Evolutionary conservation across 306 rosid species (phyloP).

Genomic region (Mimosa pudica): DNA sequence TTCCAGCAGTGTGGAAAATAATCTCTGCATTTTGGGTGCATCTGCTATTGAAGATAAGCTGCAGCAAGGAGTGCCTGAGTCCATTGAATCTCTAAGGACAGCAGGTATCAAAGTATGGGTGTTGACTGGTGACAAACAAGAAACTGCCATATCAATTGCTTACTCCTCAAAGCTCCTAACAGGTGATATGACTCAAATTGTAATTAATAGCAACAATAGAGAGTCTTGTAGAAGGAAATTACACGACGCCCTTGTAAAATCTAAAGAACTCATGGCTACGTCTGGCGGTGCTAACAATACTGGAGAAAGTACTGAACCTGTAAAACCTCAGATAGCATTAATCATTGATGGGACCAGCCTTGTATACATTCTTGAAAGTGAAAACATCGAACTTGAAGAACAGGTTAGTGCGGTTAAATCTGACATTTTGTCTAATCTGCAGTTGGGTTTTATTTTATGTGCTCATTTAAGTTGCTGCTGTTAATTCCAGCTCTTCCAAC

Average conservation of each 20-base stretch:
- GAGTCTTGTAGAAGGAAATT: slow-evolving; percentile 73
- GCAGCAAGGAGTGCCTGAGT: slow-evolving; percentile 90
- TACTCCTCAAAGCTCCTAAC: slow-evolving; percentile 93
- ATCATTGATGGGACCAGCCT: slow-evolving; percentile 96
- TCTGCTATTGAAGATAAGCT: slow-evolving; percentile 97
- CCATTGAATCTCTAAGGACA: slow-evolving; percentile 79
- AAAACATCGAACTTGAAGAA: slow-evolving; percentile 81
- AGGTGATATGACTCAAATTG: slow-evolving; percentile 69
- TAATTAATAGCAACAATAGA: slow-evolving; percentile 68
- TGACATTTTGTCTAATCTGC: slow-evolving; percentile 8
- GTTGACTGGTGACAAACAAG: slow-evolving; percentile 98
- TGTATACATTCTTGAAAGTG: slow-evolving; percentile 84
- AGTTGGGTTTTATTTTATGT: slow-evolving; percentile 26
- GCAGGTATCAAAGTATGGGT: slow-evolving; percentile 95
- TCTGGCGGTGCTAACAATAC: slow-evolving; percentile 33
- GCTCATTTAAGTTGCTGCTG: slow-evolving; percentile 37
- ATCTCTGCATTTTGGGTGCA: slow-evolving; percentile 72
- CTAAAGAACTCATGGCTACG: slow-evolving; percentile 45
- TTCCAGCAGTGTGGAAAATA: slow-evolving; percentile 65
- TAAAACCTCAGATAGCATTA: slow-evolving; percentile 57
- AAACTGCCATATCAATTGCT: slow-evolving; percentile 94
- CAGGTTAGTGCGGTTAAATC: slow-evolving; percentile 55
- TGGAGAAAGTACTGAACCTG: slow-evolving; percentile 45
- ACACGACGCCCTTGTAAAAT: slow-evolving; percentile 73
- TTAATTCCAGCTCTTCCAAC: slow-evolving; percentile 69